Conservation (phyloP, 2,329 filamentous ascomycete genomes). For the Aspergillus sp. region DNA sequence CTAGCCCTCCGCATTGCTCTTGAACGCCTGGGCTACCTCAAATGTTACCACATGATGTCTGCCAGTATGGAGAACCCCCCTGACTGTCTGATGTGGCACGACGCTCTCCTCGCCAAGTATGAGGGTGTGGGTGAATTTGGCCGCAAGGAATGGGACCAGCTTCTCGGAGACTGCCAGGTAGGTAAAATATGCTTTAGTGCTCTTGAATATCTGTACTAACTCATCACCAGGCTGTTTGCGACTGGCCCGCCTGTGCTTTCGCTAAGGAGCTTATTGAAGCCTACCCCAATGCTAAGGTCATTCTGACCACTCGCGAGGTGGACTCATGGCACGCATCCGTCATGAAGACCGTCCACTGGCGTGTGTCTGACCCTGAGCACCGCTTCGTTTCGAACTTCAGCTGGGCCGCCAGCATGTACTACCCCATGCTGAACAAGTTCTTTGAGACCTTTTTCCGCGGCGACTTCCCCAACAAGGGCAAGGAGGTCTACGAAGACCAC, state of each 20-base stretch:
- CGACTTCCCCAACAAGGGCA: conserved; percentile 65
- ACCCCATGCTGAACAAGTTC: conserved; percentile 69
- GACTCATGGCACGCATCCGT: conserved; percentile 64
- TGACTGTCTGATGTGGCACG: conserved; percentile 69
- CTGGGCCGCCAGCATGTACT: conserved; percentile 68
- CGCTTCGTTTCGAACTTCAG: conserved; percentile 55
- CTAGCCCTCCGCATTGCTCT: conserved; percentile 64
- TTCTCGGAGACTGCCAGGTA: conserved; percentile 62
- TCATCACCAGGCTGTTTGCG: conserved; percentile 57
- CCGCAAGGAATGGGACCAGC: conserved; percentile 67
- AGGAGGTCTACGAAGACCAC: conserved; percentile 60
- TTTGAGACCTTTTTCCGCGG: conserved; percentile 68
- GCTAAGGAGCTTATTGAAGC: conserved; percentile 68
- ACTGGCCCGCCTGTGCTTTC: conserved; percentile 68
- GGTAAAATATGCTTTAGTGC: background rate
- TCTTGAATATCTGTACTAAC: background rate
- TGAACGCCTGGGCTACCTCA: conserved; percentile 64
- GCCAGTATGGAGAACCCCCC: conserved; percentile 67
- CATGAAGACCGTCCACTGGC: conserved; percentile 68
- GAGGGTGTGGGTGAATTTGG: conserved; percentile 63
- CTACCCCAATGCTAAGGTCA: conserved; percentile 71
- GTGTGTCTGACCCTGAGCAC: conserved; percentile 63
- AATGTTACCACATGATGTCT: conserved; percentile 74
- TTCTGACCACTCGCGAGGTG: conserved; percentile 66
- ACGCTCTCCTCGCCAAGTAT: conserved; percentile 64